A percentile compares a stretch with the other conserved stretches of the same genome.
Evolutionary conservation across 805 yeast genomes (phyloP).

Genomic region (Starmerella floris): DNA sequence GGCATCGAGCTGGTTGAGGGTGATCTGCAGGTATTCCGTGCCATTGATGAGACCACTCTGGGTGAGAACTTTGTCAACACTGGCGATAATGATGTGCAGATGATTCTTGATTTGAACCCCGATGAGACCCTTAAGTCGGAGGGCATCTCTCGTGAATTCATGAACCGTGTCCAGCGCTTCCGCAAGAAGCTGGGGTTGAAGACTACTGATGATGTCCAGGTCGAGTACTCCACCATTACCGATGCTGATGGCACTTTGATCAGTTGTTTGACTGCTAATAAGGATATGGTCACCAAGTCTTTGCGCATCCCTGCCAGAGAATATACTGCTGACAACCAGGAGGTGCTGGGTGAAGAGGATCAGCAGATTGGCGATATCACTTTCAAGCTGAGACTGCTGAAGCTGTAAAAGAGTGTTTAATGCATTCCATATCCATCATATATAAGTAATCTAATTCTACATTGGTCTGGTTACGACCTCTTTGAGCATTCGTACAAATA

Average conservation of each 20-base stretch:
- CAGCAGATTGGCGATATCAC: conserved; percentile 65
- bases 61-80: conserved; percentile 71
- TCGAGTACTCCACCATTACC: conserved; percentile 57
- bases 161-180: conserved; percentile 93
- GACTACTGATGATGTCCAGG: conserved; percentile 88
- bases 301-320: conserved; percentile 52
- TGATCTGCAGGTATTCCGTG: conserved; percentile 82
- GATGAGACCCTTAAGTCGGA: conserved; percentile 83
- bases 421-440: not conserved
- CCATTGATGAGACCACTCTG: conserved; percentile 49
- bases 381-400: conserved; percentile 65
- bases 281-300: conserved; percentile 58
- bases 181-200: conserved; percentile 92
- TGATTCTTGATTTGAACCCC: conserved; percentile 75
- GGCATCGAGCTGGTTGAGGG: conserved; percentile 79
- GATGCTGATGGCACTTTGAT: conserved; percentile 42
- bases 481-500: no score
- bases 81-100: conserved; percentile 77
- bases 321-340: conserved; percentile 33
- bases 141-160: conserved; percentile 90
- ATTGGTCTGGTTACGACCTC: no score
- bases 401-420: conserved; percentile 27
- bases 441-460: no score
- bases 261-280: conserved; percentile 48
- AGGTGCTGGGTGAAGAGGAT: conserved; percentile 74